phyloP scores from a whole-genome alignment of 139 green algal genomes.

The Tetradesmus lagerheimii region DNA sequence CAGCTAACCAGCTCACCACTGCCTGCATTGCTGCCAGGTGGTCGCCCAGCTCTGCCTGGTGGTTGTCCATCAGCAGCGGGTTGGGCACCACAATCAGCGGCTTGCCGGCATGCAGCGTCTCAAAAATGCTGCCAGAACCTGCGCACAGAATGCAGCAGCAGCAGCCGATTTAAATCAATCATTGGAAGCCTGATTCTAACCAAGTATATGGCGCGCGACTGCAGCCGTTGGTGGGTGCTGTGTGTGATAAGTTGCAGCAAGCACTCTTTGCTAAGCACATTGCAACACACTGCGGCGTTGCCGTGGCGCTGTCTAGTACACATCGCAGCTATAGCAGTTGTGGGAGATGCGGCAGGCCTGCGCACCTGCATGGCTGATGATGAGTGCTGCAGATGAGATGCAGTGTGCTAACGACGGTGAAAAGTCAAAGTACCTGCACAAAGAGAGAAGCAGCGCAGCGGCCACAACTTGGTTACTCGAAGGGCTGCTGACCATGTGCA shows the following conservation, averaged over 20 bases:
- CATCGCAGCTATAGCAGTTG: neutral
- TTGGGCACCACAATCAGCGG: slow-evolving; percentile 88
- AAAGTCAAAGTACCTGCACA: slow-evolving; percentile 79
- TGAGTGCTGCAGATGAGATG: slow-evolving; percentile 72
- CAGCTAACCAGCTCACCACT: slow-evolving; percentile 57
- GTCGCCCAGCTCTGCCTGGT: slow-evolving; percentile 82
- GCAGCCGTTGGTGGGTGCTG: no score
- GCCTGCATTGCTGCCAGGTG: slow-evolving; percentile 69
- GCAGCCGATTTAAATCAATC: no score
- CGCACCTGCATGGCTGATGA: slow-evolving; percentile 84
- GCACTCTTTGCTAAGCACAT: no score
- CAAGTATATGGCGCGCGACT: no score
- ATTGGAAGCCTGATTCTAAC: no score
- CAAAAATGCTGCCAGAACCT: slow-evolving; percentile 89
- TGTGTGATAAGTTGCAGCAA: no score
- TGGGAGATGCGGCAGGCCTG: neutral
- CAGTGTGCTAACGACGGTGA: slow-evolving; percentile 65
- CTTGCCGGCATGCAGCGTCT: slow-evolving; percentile 72
- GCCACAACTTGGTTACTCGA: no score
- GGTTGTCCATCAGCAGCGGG: slow-evolving; percentile 88
- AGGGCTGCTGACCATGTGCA: no score
- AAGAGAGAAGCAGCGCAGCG: no score
- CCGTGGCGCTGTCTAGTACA: no score
- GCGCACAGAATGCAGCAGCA: neutral
- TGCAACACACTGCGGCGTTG: no score